A percentile compares a stretch with the other conserved stretches of the same genome.
These are phyloP conservation scores for Ocimum tenuiflorum DNA, from an alignment of 257 asterid species.

Conservation along the genomic window DNA sequence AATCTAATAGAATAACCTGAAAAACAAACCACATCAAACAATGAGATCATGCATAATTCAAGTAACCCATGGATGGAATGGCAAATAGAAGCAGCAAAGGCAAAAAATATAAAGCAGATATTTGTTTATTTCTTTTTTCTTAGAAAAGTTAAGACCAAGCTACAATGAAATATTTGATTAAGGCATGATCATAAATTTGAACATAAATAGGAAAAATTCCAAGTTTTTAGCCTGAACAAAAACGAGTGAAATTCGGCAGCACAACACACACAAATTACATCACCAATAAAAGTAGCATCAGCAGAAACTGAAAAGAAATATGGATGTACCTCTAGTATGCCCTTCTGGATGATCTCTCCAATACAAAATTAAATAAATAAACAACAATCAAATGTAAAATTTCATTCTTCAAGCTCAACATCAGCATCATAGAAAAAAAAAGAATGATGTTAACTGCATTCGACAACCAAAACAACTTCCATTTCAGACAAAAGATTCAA, in stretches of 20 bases:
- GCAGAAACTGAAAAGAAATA: neutral
- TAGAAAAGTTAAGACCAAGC: neutral
- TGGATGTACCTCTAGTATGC: neutral
- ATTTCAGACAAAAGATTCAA: neutral
- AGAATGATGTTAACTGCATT: neutral
- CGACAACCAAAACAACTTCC: neutral
- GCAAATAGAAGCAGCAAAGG: neutral
- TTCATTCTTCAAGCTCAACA: conserved; percentile 2
- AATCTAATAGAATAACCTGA: conserved; percentile 28
- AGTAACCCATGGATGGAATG: neutral
- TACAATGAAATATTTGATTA: neutral
- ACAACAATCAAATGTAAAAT: neutral
- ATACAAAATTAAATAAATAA: neutral
- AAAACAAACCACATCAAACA: conserved; percentile 10
- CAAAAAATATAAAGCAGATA: neutral
- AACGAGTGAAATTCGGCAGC: no score
- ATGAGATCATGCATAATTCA: neutral
- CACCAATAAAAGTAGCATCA: neutral
- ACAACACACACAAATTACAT: neutral
- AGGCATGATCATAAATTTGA: neutral
- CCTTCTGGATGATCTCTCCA: neutral
- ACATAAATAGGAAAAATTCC: conserved; percentile 10
- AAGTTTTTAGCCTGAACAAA: no score
- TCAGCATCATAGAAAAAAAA: neutral
- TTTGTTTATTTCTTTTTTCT: neutral